phyloP scores from a whole-genome alignment of 2,329 filamentous ascomycete genomes.

The Colletotrichum sp. region DNA sequence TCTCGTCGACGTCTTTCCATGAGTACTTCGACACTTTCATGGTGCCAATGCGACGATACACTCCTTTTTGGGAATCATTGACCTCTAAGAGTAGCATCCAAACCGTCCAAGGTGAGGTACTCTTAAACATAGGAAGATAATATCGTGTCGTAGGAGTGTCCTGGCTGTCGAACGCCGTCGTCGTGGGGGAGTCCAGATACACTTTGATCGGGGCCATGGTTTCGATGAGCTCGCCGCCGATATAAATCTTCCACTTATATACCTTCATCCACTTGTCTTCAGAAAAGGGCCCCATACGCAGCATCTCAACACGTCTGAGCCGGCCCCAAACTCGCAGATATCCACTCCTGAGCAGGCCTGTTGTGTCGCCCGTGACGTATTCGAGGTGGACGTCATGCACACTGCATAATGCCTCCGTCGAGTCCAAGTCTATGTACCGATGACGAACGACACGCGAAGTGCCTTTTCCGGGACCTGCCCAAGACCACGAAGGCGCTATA shows the following conservation, averaged over 20 bases:
- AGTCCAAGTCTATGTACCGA: too few relatives aligned
- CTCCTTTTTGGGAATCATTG: not conserved
- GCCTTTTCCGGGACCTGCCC: not conserved
- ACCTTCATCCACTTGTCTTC: not conserved
- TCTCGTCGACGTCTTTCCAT: not conserved
- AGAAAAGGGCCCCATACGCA: not conserved
- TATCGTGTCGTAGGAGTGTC: not conserved
- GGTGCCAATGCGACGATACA: not conserved
- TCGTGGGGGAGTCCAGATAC: not conserved
- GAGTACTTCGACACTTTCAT: not conserved
- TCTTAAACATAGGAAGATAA: not conserved
- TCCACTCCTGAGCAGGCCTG: not conserved
- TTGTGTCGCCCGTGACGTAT: rapidly evolving
- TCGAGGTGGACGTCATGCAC: not conserved
- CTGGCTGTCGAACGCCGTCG: not conserved
- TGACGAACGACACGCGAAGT: not conserved
- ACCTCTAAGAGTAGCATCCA: not conserved
- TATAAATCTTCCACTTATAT: not conserved
- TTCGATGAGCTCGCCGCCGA: not conserved
- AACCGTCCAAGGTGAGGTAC: not conserved
- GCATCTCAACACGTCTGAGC: not conserved
- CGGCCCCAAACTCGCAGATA: not conserved
- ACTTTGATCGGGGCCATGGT: not conserved
- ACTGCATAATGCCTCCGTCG: not conserved
- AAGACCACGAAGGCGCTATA: not conserved